These are phyloP conservation scores for Pulveroboletus sp. DNA, from an alignment of 768 basidiomycete species.

Conservation along the genomic window DNA sequence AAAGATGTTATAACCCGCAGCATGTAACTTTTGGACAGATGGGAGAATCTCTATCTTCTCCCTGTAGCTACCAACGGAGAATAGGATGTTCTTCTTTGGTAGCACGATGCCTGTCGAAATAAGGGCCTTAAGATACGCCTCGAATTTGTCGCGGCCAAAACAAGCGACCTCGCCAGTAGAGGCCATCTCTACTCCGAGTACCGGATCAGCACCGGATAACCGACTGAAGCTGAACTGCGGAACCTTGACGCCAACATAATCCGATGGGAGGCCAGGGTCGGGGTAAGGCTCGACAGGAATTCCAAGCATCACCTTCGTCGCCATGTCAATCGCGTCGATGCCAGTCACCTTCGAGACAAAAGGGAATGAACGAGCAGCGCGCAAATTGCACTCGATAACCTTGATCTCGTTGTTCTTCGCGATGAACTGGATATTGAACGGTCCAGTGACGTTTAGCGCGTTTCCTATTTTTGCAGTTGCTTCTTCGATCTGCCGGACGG, in stretches of 20 bases:
- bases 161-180: slow-evolving; percentile 99
- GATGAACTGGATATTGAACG: slow-evolving; percentile 99
- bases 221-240: slow-evolving; percentile 99
- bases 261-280: slow-evolving; percentile 75
- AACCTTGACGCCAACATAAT: slow-evolving; percentile 98
- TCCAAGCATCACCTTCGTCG: slow-evolving; percentile 97
- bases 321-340: slow-evolving; percentile 97
- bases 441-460: slow-evolving; percentile 95
- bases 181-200: slow-evolving; percentile 99
- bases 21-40: slow-evolving; percentile 90
- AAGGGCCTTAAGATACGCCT: slow-evolving; percentile 95
- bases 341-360: slow-evolving; percentile 99
- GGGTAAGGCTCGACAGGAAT: slow-evolving; percentile 89
- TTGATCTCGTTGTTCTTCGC: slow-evolving; percentile 99
- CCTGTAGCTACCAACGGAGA: slow-evolving; percentile 94
- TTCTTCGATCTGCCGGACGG: slow-evolving; percentile 92
- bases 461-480: slow-evolving; percentile 97
- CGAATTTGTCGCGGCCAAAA: slow-evolving; percentile 96
- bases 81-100: slow-evolving; percentile 96
- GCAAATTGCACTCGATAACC: slow-evolving; percentile 98
- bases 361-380: slow-evolving; percentile 96
- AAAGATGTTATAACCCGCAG: slow-evolving; percentile 92
- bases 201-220: slow-evolving; percentile 93
- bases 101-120: slow-evolving; percentile 93
- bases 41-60: slow-evolving; percentile 97